Conservation (phyloP, 2,329 filamentous ascomycete species). For the Capronia coronata region DNA sequence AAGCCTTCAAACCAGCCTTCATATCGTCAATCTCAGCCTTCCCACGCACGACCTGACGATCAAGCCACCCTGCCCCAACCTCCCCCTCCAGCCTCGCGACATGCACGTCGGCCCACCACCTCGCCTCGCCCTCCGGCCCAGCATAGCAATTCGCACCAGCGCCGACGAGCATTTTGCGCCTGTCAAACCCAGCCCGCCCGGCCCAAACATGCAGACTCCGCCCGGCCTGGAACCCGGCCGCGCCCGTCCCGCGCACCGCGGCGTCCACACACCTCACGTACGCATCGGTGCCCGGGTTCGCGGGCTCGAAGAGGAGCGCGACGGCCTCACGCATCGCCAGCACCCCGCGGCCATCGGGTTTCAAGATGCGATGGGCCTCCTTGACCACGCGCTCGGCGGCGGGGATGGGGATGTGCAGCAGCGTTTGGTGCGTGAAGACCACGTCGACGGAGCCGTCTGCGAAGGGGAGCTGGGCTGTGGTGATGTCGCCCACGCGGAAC, state of each 20-base stretch:
- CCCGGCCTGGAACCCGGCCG: constrained; percentile 27
- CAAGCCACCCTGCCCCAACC: constrained; percentile 11
- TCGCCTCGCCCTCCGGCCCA: constrained; percentile 6
- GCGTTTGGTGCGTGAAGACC: constrained; percentile 53
- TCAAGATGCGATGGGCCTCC: constrained; percentile 51
- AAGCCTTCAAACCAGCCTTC: constrained; percentile 3
- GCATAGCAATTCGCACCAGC: constrained; percentile 13
- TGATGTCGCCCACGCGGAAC: constrained; percentile 36
- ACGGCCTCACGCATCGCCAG: constrained; percentile 42
- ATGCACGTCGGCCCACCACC: constrained; percentile 18
- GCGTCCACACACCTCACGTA: constrained; percentile 25
- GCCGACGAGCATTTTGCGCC: constrained; percentile 19
- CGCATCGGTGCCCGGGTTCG: constrained; percentile 16
- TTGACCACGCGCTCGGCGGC: constrained; percentile 45
- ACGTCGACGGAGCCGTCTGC: constrained; percentile 50
- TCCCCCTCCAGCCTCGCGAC: constrained; percentile 11
- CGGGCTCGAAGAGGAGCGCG: constrained; percentile 29
- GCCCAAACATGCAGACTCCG: constrained; percentile 27
- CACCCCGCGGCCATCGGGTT: constrained; percentile 44
- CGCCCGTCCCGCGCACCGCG: constrained; percentile 26
- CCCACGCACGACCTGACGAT: constrained; percentile 1
- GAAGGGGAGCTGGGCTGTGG: constrained; percentile 36
- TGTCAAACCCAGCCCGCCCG: constrained; percentile 24
- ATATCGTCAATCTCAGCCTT: constrained; percentile 10
- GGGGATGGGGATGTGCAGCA: constrained; percentile 48